Conservation (phyloP, 768 basidiomycete species). For the Trametes maxima region DNA sequence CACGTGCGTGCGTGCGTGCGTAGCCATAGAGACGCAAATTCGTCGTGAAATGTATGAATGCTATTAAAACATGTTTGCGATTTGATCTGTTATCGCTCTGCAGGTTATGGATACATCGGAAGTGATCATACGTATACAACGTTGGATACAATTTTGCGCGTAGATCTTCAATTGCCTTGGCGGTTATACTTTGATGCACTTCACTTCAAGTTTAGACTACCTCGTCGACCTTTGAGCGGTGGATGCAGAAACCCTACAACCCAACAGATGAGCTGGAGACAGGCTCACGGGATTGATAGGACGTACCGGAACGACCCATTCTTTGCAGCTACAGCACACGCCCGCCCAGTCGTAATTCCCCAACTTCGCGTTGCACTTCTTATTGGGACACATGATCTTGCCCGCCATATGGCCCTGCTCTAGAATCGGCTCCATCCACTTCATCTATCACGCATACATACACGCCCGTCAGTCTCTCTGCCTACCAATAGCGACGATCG, state of each 20-base stretch:
- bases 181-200: too few species aligned
- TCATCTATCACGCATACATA: conserved; percentile 52
- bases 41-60: too few species aligned
- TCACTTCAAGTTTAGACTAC: conserved; percentile 33
- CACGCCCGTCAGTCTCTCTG: neutral
- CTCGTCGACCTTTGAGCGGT: conserved; percentile 57
- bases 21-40: too few species aligned
- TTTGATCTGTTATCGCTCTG: neutral
- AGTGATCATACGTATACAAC: neutral
- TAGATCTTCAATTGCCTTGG: too few species aligned
- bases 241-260: conserved; percentile 54
- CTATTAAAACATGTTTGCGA: too few species aligned
- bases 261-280: neutral
- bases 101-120: neutral
- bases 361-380: conserved; percentile 87
- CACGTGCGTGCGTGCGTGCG: too few species aligned
- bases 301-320: conserved; percentile 90
- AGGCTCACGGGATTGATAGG: neutral
- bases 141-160: neutral
- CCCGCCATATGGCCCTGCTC: conserved; percentile 77
- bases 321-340: conserved; percentile 85
- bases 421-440: conserved; percentile 92
- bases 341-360: conserved; percentile 99
- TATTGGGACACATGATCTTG: conserved; percentile 91
- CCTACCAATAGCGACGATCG: too few species aligned